Evolutionary conservation across 2,329 filamentous ascomycete species (phyloP).

Genomic region (Camptophora hylomeconis): DNA sequence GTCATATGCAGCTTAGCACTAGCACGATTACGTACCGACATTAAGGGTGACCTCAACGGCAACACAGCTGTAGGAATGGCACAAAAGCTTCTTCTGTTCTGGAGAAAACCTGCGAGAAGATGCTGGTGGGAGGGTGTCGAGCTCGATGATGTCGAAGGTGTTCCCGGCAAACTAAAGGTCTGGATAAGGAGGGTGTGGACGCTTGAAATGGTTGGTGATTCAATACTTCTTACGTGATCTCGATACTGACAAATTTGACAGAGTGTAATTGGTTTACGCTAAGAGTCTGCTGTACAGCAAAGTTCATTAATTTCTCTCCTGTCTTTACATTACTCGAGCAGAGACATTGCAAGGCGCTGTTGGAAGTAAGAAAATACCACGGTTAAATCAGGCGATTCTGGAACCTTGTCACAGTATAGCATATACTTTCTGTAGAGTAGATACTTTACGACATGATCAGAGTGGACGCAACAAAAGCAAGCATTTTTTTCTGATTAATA

Average conservation of each 20-base stretch:
- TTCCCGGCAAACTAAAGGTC: slow-evolving; percentile 85
- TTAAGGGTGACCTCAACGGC: slow-evolving; percentile 62
- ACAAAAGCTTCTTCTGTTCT: slow-evolving; percentile 93
- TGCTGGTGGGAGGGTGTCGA: slow-evolving; percentile 99
- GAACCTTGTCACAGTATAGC: too few species aligned
- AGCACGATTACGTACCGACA: slow-evolving; percentile 82
- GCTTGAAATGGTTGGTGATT: slow-evolving; percentile 66
- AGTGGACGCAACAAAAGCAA: too few species aligned
- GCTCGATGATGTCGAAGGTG: slow-evolving; percentile 74
- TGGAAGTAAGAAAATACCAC: too few species aligned
- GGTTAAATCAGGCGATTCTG: too few species aligned
- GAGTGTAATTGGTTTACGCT: slow-evolving; percentile 80
- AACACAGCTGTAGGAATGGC: slow-evolving; percentile 86
- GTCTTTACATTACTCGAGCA: too few species aligned
- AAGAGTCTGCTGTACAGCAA: slow-evolving; percentile 15
- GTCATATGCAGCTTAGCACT: slow-evolving; percentile 95
- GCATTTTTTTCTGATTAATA: too few species aligned
- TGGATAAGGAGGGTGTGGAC: slow-evolving; percentile 99
- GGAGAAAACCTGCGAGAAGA: slow-evolving; percentile 87
- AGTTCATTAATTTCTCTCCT: slow-evolving; percentile 2
- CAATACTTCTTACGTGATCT: slow-evolving; percentile 1
- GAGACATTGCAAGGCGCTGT: too few species aligned
- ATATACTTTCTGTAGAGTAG: too few species aligned
- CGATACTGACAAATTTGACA: slow-evolving; percentile 18
- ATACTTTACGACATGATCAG: too few species aligned